Conservation (phyloP, 169 alveolate species). For the Babesia gibsoni region DNA sequence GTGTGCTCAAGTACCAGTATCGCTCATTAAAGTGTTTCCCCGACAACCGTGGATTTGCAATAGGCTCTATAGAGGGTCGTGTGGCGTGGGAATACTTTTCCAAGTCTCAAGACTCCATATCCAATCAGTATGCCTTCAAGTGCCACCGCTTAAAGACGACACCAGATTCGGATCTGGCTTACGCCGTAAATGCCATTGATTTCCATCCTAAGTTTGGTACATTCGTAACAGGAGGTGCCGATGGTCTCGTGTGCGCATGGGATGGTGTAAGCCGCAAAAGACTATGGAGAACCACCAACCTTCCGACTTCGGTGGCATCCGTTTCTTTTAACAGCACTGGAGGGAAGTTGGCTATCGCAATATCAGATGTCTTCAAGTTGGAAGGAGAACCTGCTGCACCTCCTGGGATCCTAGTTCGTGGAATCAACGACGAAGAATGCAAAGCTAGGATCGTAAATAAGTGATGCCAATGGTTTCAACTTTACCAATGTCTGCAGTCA, state of each 20-base stretch:
- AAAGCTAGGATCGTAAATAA: constrained; percentile 22
- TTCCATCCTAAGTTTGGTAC: constrained; percentile 88
- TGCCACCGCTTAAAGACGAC: constrained; percentile 84
- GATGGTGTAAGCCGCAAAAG: constrained; percentile 87
- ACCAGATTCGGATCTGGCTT: constrained; percentile 71
- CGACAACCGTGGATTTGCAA: constrained; percentile 87
- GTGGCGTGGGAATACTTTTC: constrained; percentile 89
- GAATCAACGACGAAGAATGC: constrained; percentile 50
- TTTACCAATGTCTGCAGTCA: no score
- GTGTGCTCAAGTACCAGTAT: constrained; percentile 81
- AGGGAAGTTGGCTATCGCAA: constrained; percentile 75
- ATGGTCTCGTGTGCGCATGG: constrained; percentile 90
- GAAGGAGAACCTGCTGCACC: constrained; percentile 10
- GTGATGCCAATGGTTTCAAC: no score
- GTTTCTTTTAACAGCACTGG: constrained; percentile 78
- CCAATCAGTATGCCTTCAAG: constrained; percentile 86
- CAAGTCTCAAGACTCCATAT: constrained; percentile 69
- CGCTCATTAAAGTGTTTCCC: constrained; percentile 85
- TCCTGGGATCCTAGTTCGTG: constrained; percentile 33
- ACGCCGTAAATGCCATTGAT: constrained; percentile 85
- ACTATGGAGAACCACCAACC: constrained; percentile 76
- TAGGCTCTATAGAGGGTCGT: constrained; percentile 92
- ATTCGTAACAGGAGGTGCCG: constrained; percentile 91
- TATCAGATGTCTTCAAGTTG: constrained; percentile 37
- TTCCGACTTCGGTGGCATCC: constrained; percentile 78